Base-by-base conservation (phyloP, 2,329 filamentous ascomycete genomes). In the Microcyclospora pomicola region DNA sequence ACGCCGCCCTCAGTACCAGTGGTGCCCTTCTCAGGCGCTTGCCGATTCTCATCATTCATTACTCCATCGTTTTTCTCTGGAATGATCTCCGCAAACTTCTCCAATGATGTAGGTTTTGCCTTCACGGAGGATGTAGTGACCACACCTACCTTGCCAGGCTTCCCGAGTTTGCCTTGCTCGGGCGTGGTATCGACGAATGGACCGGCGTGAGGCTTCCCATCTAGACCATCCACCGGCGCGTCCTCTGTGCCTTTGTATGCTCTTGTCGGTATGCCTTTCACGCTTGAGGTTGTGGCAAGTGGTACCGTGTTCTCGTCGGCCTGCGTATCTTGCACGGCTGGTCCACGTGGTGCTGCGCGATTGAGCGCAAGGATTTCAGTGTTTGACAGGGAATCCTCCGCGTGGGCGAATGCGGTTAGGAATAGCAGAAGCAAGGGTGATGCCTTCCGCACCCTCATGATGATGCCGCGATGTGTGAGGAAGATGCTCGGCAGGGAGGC, bases 181-280 rank as follows among this genome's bases (percentile, higher is more conserved):
- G 55, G 50, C 9, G 58, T 56, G 33, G 59, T 72, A 44, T 78
- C 75, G 40, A 87, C 77, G 54, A 73, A 78, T 2, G 91, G 91
- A 2, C 91, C 91, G 14, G 80, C 75, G 56, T 95, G 88, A 34
- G 91, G 91, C 64, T 87, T 91, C 34, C 91, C 91, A 63, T 96
- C 91, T 51, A 82, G 80, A 33, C 87, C 87, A 58, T 96, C 91
- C 14, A 95, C 80, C 0, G 88, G 88, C 39, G 82, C 84, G 65
- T 91, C 80, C 58, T 86, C 86, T 36, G 76, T 78, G 37, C 74
- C 75, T 16, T 56, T 45, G 27, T 56, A 58, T 30, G 48, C 46
- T 42, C 62, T 59, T 9, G 50, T 41, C 2, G 19, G 19, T 24
- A 24, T 24, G 19, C 19, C 19, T 24, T 24, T 24, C 19, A 24